Conservation (phyloP, 331 rosid genomes). For the Malus hybrid region DNA sequence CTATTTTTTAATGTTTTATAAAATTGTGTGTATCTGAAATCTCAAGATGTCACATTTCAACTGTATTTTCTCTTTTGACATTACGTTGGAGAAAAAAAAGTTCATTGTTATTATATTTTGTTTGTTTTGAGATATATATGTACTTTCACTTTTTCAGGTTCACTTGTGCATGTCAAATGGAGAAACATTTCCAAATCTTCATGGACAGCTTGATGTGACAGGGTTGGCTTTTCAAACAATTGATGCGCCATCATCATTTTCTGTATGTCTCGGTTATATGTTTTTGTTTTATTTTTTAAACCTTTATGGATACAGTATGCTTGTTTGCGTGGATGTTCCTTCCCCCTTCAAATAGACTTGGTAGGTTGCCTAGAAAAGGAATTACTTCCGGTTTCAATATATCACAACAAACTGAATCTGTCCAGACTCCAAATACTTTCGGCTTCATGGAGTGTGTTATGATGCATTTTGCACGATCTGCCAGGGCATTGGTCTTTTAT, state of each 20-base stretch:
- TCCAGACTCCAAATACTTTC: background rate
- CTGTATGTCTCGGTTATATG: conserved; percentile 41
- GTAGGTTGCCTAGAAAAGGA: background rate
- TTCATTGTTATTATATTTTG: background rate
- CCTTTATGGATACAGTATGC: background rate
- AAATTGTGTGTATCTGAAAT: background rate
- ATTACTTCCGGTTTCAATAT: too few relatives aligned
- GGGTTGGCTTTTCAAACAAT: conserved; percentile 73
- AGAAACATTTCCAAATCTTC: conserved; percentile 81
- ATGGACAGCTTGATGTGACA: conserved; percentile 81
- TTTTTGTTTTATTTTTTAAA: background rate
- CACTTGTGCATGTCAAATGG: conserved; percentile 86
- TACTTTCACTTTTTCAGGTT: conserved; percentile 42
- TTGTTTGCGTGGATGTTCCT: background rate
- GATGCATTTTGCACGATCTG: background rate
- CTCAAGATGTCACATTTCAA: background rate
- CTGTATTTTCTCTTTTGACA: background rate
- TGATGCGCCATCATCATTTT: conserved; percentile 76
- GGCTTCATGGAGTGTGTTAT: background rate
- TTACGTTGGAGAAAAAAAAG: background rate
- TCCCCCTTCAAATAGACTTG: background rate
- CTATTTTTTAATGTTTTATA: background rate
- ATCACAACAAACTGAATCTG: background rate
- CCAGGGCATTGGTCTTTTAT: background rate
- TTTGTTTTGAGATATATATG: conserved; percentile 11